A percentile compares a stretch with the other conserved stretches of the same genome.
Conservation (phyloP, 106 monocot genomes). For the Dioscorea dumetorum region DNA sequence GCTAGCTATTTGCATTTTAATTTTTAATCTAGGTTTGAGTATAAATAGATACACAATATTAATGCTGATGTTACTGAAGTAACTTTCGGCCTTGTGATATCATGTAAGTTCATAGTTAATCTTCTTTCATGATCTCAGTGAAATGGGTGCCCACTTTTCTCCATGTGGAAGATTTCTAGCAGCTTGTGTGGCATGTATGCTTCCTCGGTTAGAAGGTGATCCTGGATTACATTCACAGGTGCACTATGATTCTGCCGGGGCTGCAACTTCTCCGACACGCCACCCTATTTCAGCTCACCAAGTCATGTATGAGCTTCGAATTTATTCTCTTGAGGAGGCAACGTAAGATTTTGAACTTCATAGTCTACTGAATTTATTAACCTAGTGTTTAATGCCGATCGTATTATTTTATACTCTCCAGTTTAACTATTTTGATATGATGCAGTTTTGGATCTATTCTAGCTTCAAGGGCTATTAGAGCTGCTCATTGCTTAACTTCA, state of each 20-base stretch:
- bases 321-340: constrained; percentile 92
- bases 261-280: constrained; percentile 76
- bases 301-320: constrained; percentile 91
- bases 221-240: constrained; percentile 50
- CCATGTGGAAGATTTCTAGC: constrained; percentile 96
- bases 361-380: not conserved
- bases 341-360: constrained; percentile 34
- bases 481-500: constrained; percentile 98
- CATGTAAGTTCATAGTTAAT: not conserved
- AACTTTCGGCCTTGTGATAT: not conserved
- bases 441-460: constrained; percentile 74
- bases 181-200: constrained; percentile 92
- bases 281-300: constrained; percentile 78
- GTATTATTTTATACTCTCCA: no score
- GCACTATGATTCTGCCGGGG: constrained; percentile 47
- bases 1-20: not conserved
- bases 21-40: no score
- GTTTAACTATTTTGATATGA: not conserved
- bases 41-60: no score
- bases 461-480: constrained; percentile 91
- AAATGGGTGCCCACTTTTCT: constrained; percentile 99
- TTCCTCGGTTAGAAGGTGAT: constrained; percentile 77
- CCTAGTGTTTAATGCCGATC: no score
- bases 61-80: no score
- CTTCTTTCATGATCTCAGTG: constrained; percentile 40